A percentile compares a stretch with the other conserved stretches of the same genome.
Conservation (phyloP, 2,329 filamentous ascomycete species). For the Colletotrichum filicis region DNA sequence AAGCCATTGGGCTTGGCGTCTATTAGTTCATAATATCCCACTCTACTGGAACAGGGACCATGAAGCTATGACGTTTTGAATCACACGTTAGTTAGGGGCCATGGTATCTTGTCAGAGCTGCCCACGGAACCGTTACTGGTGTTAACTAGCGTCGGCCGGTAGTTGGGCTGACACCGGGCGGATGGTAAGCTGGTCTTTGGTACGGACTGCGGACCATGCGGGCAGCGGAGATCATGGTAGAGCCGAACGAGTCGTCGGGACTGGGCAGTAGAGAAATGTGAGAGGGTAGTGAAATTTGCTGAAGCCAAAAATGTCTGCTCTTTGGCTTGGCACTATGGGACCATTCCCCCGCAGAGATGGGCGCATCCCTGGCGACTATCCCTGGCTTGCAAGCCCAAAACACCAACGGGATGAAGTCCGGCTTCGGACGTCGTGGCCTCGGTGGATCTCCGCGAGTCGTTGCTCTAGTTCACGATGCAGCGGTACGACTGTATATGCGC, state of each 20-base stretch:
- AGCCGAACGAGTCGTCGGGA: neutral
- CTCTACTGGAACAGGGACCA: neutral
- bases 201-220: neutral
- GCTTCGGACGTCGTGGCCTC: neutral
- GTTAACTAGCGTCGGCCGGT: neutral
- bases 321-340: slow-evolving; percentile 13
- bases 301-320: slow-evolving; percentile 1
- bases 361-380: neutral
- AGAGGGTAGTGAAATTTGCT: neutral
- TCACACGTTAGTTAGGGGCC: neutral
- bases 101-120: neutral
- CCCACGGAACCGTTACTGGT: neutral
- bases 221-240: neutral
- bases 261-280: neutral
- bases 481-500: neutral
- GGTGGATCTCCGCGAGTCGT: slow-evolving; percentile 16
- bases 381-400: neutral
- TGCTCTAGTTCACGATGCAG: neutral
- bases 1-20: slow-evolving; percentile 11
- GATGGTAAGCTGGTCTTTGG: neutral
- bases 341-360: slow-evolving; percentile 9
- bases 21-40: neutral
- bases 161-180: neutral
- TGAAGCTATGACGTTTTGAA: slow-evolving; percentile 11
- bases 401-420: slow-evolving; percentile 15